Conservation (phyloP, 352 stramenopile genomes). For the Phytopythium mirpurense region DNA sequence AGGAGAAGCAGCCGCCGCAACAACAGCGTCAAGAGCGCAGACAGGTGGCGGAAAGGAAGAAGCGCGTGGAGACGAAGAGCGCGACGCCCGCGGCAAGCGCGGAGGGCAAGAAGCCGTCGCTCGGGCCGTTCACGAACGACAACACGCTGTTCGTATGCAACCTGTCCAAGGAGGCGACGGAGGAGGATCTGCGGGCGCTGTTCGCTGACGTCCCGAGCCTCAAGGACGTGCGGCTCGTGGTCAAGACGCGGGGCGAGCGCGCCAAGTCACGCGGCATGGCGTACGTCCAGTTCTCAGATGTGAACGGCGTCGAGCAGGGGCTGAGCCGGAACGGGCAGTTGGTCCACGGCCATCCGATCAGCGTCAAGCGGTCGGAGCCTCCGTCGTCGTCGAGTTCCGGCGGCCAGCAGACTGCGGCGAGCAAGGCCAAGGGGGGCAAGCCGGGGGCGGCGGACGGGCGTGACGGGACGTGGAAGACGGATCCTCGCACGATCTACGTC, state of each 20-base stretch:
- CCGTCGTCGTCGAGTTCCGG: conserved; percentile 8
- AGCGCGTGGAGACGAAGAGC: too few species aligned
- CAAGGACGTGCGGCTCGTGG: conserved; percentile 55
- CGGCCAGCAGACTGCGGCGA: neutral
- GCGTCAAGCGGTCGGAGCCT: conserved; percentile 48
- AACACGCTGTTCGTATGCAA: conserved; percentile 70
- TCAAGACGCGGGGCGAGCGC: conserved; percentile 51
- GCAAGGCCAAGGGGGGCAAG: neutral
- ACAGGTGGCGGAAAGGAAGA: conserved; percentile 1
- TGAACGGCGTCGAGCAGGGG: conserved; percentile 28
- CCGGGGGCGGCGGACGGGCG: neutral
- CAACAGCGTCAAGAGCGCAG: conserved; percentile 6
- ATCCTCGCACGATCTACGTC: conserved; percentile 54
- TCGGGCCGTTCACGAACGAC: conserved; percentile 45
- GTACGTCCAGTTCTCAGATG: conserved; percentile 61
- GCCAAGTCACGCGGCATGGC: conserved; percentile 71
- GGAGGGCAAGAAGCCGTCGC: conserved; percentile 23
- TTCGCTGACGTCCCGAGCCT: conserved; percentile 43
- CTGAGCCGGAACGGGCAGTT: conserved; percentile 25
- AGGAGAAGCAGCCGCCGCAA: conserved; percentile 8
- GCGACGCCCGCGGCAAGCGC: conserved; percentile 1
- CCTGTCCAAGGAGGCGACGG: conserved; percentile 46
- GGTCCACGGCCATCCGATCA: conserved; percentile 34
- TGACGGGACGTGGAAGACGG: conserved; percentile 37
- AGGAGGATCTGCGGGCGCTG: conserved; percentile 44